These are phyloP conservation scores for Anisodus acutangulus DNA, from an alignment of 257 asterid genomes.

Conservation along the genomic window DNA sequence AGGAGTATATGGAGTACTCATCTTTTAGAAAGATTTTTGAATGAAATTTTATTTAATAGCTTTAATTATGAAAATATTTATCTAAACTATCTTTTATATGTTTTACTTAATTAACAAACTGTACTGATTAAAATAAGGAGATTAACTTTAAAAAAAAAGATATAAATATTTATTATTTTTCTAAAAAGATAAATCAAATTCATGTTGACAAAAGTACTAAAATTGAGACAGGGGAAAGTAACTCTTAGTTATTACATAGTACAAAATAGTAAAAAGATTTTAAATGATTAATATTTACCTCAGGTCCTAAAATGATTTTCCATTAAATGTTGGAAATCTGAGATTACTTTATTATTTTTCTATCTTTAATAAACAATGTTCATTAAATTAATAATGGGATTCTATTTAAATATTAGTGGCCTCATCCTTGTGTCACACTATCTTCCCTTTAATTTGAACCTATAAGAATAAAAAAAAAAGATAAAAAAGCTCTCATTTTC, in stretches of 20 bases:
- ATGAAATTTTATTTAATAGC: not conserved
- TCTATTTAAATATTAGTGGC: not conserved
- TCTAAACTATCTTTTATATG: not conserved
- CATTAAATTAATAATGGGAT: not conserved
- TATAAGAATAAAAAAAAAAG: conserved; percentile 29
- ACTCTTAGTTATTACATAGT: too few species aligned
- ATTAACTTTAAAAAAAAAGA: not conserved
- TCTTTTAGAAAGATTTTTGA: not conserved
- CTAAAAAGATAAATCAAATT: too few species aligned
- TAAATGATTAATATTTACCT: not conserved
- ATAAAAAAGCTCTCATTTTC: conserved; percentile 24
- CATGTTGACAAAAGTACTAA: too few species aligned
- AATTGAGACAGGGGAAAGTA: not conserved
- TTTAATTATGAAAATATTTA: not conserved
- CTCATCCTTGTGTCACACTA: not conserved
- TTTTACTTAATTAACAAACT: not conserved
- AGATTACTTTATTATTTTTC: not conserved
- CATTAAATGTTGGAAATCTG: not conserved
- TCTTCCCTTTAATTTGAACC: conserved; percentile 11
- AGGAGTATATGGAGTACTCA: too few species aligned
- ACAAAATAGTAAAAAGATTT: too few species aligned
- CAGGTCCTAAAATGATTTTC: not conserved
- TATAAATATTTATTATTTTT: not conserved
- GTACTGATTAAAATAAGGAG: not conserved
- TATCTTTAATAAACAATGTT: not conserved